Percentiles rank a stretch among this genome's conserved stretches.
Conservation (phyloP, 345 rosid genomes). For the Brassica juncea region DNA sequence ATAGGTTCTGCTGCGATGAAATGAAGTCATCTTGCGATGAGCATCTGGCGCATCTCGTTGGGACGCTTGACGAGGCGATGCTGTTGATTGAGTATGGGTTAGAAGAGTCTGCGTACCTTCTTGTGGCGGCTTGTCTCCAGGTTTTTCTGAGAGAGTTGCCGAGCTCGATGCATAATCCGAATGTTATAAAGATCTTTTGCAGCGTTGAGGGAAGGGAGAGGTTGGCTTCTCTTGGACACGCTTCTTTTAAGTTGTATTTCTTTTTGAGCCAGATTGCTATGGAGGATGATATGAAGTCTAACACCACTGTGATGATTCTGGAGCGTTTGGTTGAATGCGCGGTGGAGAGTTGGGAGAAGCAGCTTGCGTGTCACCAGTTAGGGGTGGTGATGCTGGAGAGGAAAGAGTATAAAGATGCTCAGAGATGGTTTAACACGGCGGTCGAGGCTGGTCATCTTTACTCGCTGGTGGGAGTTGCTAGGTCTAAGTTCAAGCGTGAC, state of each 20-base stretch:
- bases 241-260: slow-evolving; percentile 70
- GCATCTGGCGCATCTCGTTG: slow-evolving; percentile 65
- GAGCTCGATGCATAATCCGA: slow-evolving; percentile 59
- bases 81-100: slow-evolving; percentile 76
- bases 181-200: slow-evolving; percentile 65
- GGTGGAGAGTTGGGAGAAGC: slow-evolving; percentile 72
- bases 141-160: slow-evolving; percentile 81
- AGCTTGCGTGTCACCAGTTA: slow-evolving; percentile 75
- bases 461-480: slow-evolving; percentile 75
- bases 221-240: slow-evolving; percentile 67
- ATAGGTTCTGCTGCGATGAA: slow-evolving; percentile 81
- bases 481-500: slow-evolving; percentile 84
- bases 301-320: slow-evolving; percentile 82
- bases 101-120: slow-evolving; percentile 70
- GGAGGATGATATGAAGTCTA: slow-evolving; percentile 86
- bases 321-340: slow-evolving; percentile 82
- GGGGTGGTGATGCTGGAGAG: slow-evolving; percentile 93
- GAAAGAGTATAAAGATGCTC: slow-evolving; percentile 86
- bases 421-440: slow-evolving; percentile 74
- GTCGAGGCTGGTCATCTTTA: slow-evolving; percentile 71
- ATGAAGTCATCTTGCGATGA: slow-evolving; percentile 79
- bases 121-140: slow-evolving; percentile 91
- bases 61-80: slow-evolving; percentile 59
- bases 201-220: slow-evolving; percentile 64
- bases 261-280: slow-evolving; percentile 79